Evolutionary conservation across 2,329 filamentous ascomycete species (phyloP), one percentile per base, ranked within the genome.

Genomic region (Xylariaceae sp.): DNA sequence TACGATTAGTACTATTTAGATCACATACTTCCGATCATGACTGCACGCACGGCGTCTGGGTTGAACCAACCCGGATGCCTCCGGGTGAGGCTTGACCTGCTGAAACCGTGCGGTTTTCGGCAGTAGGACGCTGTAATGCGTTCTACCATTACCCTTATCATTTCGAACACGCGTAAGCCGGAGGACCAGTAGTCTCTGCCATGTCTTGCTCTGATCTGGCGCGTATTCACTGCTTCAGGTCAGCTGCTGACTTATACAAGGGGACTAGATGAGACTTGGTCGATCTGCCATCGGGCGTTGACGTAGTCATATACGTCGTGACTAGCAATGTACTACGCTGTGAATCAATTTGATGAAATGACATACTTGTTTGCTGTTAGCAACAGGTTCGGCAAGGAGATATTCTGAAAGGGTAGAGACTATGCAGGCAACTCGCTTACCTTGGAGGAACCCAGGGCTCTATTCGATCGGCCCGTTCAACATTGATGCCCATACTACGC

Each of bases 21-120:
- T 26, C 5, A 54, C 54, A 1, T 57, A 54, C 51, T 32, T 0
- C 60, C 61, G 8, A 61, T 59, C 61, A 65, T 63, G 16, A 60
- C 54, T 2, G 48, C n/a, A 2, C 63, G 59, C 36, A 63, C 58
- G 3, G 49, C 32, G n/a, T 64, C 63, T 12, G 53, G 39, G 22
- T 62, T 58, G 16, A 65, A 60, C 52, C 47, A 64, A 3, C 60
- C 61, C 0, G 18, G 13, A 3, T 51, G 21, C 4, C 53, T 12
- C 1, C 0, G 21, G 56, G 55, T 64, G 29, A 65, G 54, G 0
- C 5, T 16, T 2, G 0, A 4, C 0, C 1, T 6, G n/a, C 57
- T 22, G 41, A 53, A 39, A 1, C 2, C 2, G 2, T 44, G 16
- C 6, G 58, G 55, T 6, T 37, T 19, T 2, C 3, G 1, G 39